These are phyloP conservation scores for Magnusiomyces magnusii DNA, from an alignment of 1,139 yeast genomes.

Conservation along the genomic window DNA sequence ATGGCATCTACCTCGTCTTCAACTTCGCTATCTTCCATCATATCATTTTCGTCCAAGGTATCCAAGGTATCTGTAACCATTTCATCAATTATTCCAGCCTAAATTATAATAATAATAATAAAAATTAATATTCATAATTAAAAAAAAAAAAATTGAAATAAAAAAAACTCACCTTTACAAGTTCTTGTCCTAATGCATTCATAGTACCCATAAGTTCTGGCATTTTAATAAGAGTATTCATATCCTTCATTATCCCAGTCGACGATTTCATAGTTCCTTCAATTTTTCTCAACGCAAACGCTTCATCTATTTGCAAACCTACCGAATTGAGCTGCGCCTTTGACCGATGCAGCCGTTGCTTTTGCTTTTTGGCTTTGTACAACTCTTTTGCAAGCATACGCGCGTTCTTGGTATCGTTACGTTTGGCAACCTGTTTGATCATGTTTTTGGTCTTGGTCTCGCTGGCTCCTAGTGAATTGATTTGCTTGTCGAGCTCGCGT, in stretches of 20 bases:
- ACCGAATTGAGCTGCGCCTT: conserved; percentile 83
- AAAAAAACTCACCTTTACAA: conserved; percentile 45
- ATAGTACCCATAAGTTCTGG: conserved; percentile 81
- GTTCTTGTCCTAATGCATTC: conserved; percentile 79
- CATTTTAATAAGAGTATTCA: conserved; percentile 64
- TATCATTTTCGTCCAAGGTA: conserved; percentile 55
- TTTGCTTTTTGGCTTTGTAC: conserved; percentile 65
- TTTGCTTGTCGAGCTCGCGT: conserved; percentile 74
- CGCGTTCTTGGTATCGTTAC: conserved; percentile 69
- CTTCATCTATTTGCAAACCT: conserved; percentile 84
- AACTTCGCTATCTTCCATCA: conserved; percentile 58
- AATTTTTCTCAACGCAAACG: conserved; percentile 76
- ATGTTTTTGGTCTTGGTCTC: conserved; percentile 61
- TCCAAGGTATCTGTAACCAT: conserved; percentile 93
- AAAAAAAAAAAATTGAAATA: background rate
- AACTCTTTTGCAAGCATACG: conserved; percentile 76
- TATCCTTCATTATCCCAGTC: conserved; percentile 82
- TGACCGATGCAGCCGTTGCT: conserved; percentile 64
- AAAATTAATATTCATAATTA: background rate
- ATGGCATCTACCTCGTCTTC: conserved; percentile 63
- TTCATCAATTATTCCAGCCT: conserved; percentile 83
- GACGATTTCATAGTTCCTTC: conserved; percentile 77
- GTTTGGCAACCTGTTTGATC: conserved; percentile 69
- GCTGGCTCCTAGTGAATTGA: conserved; percentile 47
- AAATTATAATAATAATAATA: background rate